Evolutionary conservation across 768 basidiomycete genomes (phyloP), one percentile per base, ranked within the genome.

Genomic region (Chalciporus chontae): DNA sequence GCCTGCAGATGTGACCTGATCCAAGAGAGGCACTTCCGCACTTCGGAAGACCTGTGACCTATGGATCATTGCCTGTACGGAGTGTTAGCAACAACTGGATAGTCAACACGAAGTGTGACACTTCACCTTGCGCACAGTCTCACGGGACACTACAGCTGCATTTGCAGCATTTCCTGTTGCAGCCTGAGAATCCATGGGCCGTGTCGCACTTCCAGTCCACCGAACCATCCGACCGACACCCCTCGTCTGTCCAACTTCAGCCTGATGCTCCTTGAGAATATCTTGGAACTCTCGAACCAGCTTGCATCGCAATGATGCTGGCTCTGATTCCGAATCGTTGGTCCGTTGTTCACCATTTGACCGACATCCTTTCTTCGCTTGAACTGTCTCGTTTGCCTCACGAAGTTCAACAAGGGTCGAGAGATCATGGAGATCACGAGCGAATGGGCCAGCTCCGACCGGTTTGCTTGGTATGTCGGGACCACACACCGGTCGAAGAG

Each of bases 121-220:
- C 24, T 7, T 3, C 7, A 40, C 47, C 9, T 47, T 34, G 11
- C 44, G 45, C 2, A 60, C 56, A 15, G 26, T 24, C 0, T 39
- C 40, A 0, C 42, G 29, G 14, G 63, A 56, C 1, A 52, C 54
- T 4, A 45, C 11, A 17, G 53, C 55, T 7, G 29, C 29, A 9
- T 31, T 31, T 9, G 29, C 29, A 31, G 64, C 63, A 52, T 62
- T 65, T 13, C 52, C 52, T 2, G 53, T 40, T 45, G 64, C 64
- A 24, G 24, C 24, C 24, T 24, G 24, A 45, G 13, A 39, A 23
- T 19, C 24, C 18, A 3, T 43, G 44, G 15, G 48, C 21, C 3
- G 48, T 26, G 13, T 42, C 26, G 17, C 29, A 13, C 11, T 9
- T 31, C 32, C 50, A 52, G 29, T 43, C 53, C 52, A 53, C 4